phyloP scores from a whole-genome alignment of 2,329 filamentous ascomycete genomes.

The Sporothrix humicola region DNA sequence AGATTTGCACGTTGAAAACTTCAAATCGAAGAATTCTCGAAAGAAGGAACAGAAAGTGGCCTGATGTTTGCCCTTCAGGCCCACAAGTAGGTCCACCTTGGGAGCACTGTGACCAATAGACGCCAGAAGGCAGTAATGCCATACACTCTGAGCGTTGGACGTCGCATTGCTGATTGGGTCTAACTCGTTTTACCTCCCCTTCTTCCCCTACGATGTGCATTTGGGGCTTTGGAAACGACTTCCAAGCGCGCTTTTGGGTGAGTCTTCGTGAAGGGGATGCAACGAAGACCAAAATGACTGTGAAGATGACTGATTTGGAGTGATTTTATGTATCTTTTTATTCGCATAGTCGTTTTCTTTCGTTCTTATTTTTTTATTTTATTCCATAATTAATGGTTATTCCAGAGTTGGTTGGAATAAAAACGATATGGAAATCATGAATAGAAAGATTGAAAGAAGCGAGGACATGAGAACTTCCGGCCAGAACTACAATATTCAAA shows the following conservation, averaged over 20 bases:
- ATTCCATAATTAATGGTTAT: not conserved
- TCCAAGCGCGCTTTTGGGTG: not conserved
- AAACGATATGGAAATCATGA: not conserved
- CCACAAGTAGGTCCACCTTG: conserved; percentile 7
- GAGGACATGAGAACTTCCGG: not conserved
- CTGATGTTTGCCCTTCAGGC: not conserved
- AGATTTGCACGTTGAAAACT: conserved; percentile 6
- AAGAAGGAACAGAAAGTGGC: not conserved
- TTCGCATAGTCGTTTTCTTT: not conserved
- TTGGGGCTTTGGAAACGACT: not conserved
- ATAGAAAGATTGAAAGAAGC: not conserved
- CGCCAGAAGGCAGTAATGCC: not conserved
- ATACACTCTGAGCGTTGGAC: not conserved
- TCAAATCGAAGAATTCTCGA: not conserved
- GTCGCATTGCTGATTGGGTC: conserved; percentile 4
- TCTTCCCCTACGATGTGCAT: not conserved
- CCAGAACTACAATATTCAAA: not conserved
- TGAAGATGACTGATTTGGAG: not conserved
- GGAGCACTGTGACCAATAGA: conserved; percentile 1
- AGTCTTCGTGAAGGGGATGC: not conserved
- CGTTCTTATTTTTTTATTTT: not conserved
- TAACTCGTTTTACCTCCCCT: not conserved
- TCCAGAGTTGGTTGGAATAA: not conserved
- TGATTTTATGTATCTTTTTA: not conserved
- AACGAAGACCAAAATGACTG: not conserved